Evolutionary conservation across 176 grass and related monocot genomes (phyloP).

Genomic region (Rhynchospora pubera): DNA sequence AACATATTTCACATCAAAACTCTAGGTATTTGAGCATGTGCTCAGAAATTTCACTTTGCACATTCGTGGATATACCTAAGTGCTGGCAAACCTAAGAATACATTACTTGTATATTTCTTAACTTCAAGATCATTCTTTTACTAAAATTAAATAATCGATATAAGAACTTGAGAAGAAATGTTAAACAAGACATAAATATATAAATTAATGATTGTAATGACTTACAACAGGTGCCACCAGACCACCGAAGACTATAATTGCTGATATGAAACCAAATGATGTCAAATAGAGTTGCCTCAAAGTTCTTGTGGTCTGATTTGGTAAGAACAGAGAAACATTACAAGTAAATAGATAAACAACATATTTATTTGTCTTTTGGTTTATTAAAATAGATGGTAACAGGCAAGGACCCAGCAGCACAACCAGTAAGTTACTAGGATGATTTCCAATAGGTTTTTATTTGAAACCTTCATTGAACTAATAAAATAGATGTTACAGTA

Average conservation of each 20-base stretch:
- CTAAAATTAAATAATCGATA: background rate
- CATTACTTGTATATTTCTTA: background rate
- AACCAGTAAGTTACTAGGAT: background rate
- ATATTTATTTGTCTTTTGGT: background rate
- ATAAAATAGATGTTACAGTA: background rate
- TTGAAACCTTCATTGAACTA: background rate
- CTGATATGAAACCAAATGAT: conserved; percentile 70
- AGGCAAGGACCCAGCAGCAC: background rate
- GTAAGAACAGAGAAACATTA: conserved; percentile 7
- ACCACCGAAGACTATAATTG: conserved; percentile 85
- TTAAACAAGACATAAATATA: background rate
- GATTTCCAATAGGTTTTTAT: background rate
- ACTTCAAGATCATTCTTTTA: background rate
- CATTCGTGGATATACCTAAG: background rate
- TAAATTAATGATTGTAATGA: conserved; percentile 1
- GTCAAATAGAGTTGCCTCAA: conserved; percentile 91
- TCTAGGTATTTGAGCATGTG: background rate
- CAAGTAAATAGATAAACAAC: background rate
- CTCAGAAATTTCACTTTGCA: conserved; percentile 1
- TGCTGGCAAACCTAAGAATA: background rate
- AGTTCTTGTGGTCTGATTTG: conserved; percentile 75
- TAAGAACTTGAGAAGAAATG: conserved; percentile 7
- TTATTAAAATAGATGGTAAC: background rate
- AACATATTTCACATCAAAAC: background rate
- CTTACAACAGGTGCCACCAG: conserved; percentile 79